A percentile compares a stretch with the other conserved stretches of the same genome.
Conservation (phyloP, 768 basidiomycete species). For the Crassisporium funariophilum region DNA sequence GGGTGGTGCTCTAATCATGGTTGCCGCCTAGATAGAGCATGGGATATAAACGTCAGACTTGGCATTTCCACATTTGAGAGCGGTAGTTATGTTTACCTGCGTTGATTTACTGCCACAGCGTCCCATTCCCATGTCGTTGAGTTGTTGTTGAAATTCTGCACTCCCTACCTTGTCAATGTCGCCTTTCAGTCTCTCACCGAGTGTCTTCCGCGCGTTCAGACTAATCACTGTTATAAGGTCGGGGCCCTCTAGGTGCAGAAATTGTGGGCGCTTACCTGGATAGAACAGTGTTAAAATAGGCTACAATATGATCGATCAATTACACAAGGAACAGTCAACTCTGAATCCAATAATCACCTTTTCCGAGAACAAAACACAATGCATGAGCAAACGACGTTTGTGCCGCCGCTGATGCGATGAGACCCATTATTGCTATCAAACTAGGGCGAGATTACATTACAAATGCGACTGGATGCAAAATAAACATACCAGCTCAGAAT, state of each 20-base stretch:
- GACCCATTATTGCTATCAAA: conserved; percentile 8
- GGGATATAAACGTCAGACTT: no score
- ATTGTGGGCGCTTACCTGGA: conserved; percentile 7
- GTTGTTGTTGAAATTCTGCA: not conserved
- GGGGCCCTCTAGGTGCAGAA: not conserved
- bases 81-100: not conserved
- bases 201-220: conserved; percentile 3
- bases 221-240: no score
- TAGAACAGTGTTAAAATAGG: conserved; percentile 15
- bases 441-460: conserved; percentile 1
- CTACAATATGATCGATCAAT: no score
- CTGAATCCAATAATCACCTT: conserved; percentile 9
- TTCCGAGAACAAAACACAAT: conserved; percentile 13
- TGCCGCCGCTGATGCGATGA: conserved; percentile 6
- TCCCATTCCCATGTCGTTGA: not conserved
- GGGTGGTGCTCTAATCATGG: no score
- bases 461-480: not conserved
- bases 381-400: conserved; percentile 2
- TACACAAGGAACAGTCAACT: no score
- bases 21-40: no score
- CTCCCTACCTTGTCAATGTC: conserved; percentile 1
- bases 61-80: not conserved
- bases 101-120: no score
- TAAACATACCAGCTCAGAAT: conserved; percentile 12
- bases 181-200: conserved; percentile 1